Base-by-base conservation (phyloP, 2,329 filamentous ascomycete species). In the Colletotrichum simmondsii region DNA sequence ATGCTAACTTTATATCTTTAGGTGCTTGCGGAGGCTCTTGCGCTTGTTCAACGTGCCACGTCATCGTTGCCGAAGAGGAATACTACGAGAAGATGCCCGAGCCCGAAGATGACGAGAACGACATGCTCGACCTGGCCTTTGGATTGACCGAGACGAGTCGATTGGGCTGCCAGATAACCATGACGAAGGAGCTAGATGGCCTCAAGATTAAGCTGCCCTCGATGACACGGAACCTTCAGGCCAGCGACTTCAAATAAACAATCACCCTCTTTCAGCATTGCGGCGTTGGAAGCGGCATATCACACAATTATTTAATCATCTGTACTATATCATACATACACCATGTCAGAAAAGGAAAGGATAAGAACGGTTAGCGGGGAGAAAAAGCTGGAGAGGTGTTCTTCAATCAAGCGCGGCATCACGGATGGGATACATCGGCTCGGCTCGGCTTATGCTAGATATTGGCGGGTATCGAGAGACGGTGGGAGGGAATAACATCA, bases 151-250 rank as follows among this genome's bases (percentile, higher is more conserved):
- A 97, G 87, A 97, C 95, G 28, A 91, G 89, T 77, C 85, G 95
- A 35, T 82, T 98, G 76, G 95, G 95, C 0, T 98, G 95, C 82
- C 95, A 98, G 86, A 94, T 99, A 30, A 88, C 91, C 80, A 98
- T 99, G 96, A 93, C 87, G 72, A 95, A 95, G 83, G 95, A 97
- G 77, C 84, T 98, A 75, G 94, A 98, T 80, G 97, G 97, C 0
- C 75, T 99, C 78, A 90, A 91, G 58, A 95, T 99, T 37, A 93
- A 91, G 82, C 84, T 99, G 79, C 97, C 97, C 14, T 92, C 91
- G 49, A 98, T 98, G 95, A 98, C 97, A 76, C 89, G 97, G 82
- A 99, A 99, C 80, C 79, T 99, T 84, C 97, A 99, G 85, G 94
- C 95, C 16, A 97, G 94, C 82, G 97, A 99, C 84, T 99, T 99